Evolutionary conservation across 176 grass and related monocot species (phyloP), one percentile per base, ranked within the genome.

Genomic region (Melocanna baccifera): DNA sequence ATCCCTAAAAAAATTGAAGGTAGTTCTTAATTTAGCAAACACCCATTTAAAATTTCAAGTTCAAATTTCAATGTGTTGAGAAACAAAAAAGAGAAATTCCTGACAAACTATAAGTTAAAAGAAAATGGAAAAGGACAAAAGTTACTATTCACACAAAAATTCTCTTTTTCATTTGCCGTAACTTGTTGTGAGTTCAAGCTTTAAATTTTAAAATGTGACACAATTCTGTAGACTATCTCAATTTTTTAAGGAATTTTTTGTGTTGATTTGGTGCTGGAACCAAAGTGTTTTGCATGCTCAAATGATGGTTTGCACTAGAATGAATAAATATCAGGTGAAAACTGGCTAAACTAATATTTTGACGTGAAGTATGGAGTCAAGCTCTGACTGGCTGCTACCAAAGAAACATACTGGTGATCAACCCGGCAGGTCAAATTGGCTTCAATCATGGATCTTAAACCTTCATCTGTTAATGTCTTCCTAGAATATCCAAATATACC

Each of bases 401-500:
- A 82, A 71, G 45, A 81, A 87, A 76, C 91, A 88, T 94, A 94
- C 92, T 94, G 91, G 79, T 97, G 95, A 84, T 97, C 92, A 76
- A 91, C 95, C 69, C 95, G 84, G 75, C 95, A 97, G 75, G 95
- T 97, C 85, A 97, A 92, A 78, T 86, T 94, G 59, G 84, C 92
- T 42, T 94, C 92, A 69, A 97, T 93, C 41, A 94, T 94, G 70
- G 83, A 85, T 93, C 95, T 93, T 90, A 97, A 83, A 69, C 66
- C 87, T 56, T 84, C 89, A 80, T 94, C 92, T 56, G 71, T 87
- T 34, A 93, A 45, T 32, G 77, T 81, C 87, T 94, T 97, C 85
- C 95, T 94, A 83, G 95, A 94, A 73, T 97, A 97, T 66, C 95
- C 95, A 97, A 97, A 94, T 86, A 97, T 97, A 36, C 87, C 91